These are phyloP conservation scores for Domatiomyces globalis DNA, from an alignment of 2,329 filamentous ascomycete species.

Conservation along the genomic window DNA sequence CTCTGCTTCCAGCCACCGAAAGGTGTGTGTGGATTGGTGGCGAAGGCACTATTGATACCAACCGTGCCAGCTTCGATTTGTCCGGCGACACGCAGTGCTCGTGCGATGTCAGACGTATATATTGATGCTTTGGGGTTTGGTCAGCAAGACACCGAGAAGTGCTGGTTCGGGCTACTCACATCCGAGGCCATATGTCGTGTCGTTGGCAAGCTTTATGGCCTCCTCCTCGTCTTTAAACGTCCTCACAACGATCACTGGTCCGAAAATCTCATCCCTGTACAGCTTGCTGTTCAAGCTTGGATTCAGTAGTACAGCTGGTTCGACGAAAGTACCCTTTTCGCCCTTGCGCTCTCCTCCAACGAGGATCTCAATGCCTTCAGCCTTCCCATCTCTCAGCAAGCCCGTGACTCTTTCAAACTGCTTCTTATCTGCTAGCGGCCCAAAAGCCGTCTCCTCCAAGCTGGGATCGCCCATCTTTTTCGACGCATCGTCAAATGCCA, in stretches of 20 bases:
- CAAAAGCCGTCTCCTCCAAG: constrained; percentile 55
- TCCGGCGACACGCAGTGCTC: constrained; percentile 41
- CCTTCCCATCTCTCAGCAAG: constrained; percentile 56
- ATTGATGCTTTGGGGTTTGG: constrained; percentile 28
- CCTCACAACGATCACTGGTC: constrained; percentile 45
- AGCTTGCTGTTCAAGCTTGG: constrained; percentile 45
- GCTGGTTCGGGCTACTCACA: constrained; percentile 8
- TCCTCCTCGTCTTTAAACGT: constrained; percentile 48
- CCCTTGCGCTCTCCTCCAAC: constrained; percentile 46
- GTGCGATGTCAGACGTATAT: constrained; percentile 50
- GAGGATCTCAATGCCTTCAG: constrained; percentile 53
- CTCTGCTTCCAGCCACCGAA: constrained; percentile 51
- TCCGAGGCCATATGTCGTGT: constrained; percentile 43
- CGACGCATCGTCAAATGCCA: constrained; percentile 24
- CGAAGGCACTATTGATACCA: constrained; percentile 50
- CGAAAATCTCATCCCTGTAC: constrained; percentile 48
- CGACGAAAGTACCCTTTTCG: constrained; percentile 50
- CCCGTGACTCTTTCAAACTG: constrained; percentile 58
- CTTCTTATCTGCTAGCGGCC: constrained; percentile 57
- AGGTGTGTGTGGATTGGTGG: constrained; percentile 35
- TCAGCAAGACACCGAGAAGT: background rate
- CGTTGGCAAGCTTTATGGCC: constrained; percentile 43
- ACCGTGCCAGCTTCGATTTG: constrained; percentile 55
- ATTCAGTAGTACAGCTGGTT: constrained; percentile 44
- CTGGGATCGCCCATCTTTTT: constrained; percentile 56